Conservation (phyloP, 2,329 filamentous ascomycete species). For the Colletotrichum melonis region DNA sequence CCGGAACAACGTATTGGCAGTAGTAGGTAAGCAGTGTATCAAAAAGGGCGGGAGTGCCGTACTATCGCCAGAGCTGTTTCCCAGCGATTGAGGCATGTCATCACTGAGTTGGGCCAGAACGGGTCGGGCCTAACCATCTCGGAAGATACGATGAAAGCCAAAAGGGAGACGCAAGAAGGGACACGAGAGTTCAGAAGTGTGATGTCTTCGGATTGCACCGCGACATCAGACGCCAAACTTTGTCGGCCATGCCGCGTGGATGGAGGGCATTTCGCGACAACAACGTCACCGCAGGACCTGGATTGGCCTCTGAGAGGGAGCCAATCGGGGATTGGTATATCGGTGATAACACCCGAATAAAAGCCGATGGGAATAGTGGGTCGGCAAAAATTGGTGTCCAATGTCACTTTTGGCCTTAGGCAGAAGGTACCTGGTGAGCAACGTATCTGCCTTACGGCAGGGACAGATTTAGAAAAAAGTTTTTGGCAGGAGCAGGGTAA, state of each 20-base stretch:
- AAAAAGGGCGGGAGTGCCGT: no score
- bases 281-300: background rate
- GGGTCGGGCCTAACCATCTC: background rate
- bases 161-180: background rate
- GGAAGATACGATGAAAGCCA: no score
- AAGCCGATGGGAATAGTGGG: background rate
- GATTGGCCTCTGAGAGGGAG: background rate
- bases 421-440: background rate
- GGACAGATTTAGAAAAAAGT: background rate
- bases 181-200: background rate
- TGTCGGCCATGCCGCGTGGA: background rate
- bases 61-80: background rate
- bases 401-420: background rate
- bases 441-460: background rate
- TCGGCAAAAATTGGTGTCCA: background rate
- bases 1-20: background rate
- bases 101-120: no score
- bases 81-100: background rate
- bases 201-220: background rate
- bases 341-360: constrained; percentile 5
- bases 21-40: background rate
- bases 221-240: background rate
- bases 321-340: constrained; percentile 13
- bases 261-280: background rate
- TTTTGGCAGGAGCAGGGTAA: background rate